Base-by-base conservation (phyloP, 2,329 filamentous ascomycete genomes). In the Dactylellina sp. region DNA sequence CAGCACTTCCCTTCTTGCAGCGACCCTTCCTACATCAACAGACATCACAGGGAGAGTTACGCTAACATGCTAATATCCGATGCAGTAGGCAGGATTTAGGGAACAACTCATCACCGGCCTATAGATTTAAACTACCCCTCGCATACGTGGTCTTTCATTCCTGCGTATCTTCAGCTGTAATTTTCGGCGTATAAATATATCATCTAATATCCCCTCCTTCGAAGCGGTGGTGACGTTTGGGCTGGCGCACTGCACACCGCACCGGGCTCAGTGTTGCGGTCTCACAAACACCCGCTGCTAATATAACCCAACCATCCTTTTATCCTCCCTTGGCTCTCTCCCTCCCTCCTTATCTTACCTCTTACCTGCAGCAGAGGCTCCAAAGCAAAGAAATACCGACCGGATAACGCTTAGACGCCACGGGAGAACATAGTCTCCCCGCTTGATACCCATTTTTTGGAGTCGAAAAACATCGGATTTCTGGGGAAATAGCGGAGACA, bases 301-400 rank as follows among this genome's bases (percentile, higher is more conserved):
- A 25, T 44, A 55, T 47, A 70, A 44, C 47, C 64, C 64, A 70
- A 40, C 64, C 39, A 25, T 60, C 53, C 22, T 50, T 66, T 25
- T 55, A 14, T 40, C 39, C 42, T 14, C 20, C 14, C 22, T 47
- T 7, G n/a, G n/a, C n/a, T 46, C 25, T 24, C 39, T 55, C 49
- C 28, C 32, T 25, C 28, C 28, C 9, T 32, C 28, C 28, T 32
- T 9, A 35, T 55, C 35, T 24, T 57, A 50, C 28, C 42, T 22
- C 28, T 28, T 32, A 32, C 28, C 22, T 18, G 28, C 37, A 24
- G 28, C 28, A 24, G 40, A 56, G 14, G 6, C 22, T 32, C 22
- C 2, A 22, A 14, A 16, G 37, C 9, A 14, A 40, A 40, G 4
- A 40, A 40, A 40, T 14, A 35, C 6, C 32, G 32, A 12, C 12